Evolutionary conservation across 495 filamentous ascomycete species (phyloP).

Genomic region (Trichoderma reesei): DNA sequence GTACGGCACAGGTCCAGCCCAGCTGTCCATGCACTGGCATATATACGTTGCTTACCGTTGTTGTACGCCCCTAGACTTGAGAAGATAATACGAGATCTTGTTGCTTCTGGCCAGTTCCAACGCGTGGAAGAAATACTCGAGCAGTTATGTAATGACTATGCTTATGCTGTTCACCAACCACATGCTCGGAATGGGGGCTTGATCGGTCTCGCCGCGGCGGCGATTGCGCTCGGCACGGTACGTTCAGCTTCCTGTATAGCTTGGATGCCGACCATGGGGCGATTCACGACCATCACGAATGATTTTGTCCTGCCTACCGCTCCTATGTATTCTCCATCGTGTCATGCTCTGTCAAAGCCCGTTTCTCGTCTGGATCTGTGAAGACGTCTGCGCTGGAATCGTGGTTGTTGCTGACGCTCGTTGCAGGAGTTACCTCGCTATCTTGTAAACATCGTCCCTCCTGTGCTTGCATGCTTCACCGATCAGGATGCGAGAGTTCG

Average conservation of each 20-base stretch:
- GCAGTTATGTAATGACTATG: slow-evolving; percentile 95
- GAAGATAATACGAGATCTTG: slow-evolving; percentile 77
- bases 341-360: neutral
- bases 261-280: neutral
- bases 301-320: neutral
- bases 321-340: neutral
- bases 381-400: neutral
- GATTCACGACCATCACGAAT: neutral
- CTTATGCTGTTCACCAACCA: slow-evolving; percentile 94
- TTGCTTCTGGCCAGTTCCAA: slow-evolving; percentile 63
- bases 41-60: neutral
- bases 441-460: slow-evolving; percentile 85
- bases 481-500: slow-evolving; percentile 97
- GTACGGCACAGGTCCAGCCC: slow-evolving; percentile 44
- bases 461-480: slow-evolving; percentile 95
- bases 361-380: neutral
- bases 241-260: slow-evolving; percentile 24
- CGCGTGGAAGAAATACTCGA: slow-evolving; percentile 77
- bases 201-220: slow-evolving; percentile 92
- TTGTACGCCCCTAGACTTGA: slow-evolving; percentile 54
- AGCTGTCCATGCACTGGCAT: neutral
- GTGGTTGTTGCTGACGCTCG: neutral
- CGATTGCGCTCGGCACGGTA: slow-evolving; percentile 89
- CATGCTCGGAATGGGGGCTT: slow-evolving; percentile 94
- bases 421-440: slow-evolving; percentile 76